These are phyloP conservation scores for Acer saccharum DNA, from an alignment of 345 rosid species.

Conservation along the genomic window DNA sequence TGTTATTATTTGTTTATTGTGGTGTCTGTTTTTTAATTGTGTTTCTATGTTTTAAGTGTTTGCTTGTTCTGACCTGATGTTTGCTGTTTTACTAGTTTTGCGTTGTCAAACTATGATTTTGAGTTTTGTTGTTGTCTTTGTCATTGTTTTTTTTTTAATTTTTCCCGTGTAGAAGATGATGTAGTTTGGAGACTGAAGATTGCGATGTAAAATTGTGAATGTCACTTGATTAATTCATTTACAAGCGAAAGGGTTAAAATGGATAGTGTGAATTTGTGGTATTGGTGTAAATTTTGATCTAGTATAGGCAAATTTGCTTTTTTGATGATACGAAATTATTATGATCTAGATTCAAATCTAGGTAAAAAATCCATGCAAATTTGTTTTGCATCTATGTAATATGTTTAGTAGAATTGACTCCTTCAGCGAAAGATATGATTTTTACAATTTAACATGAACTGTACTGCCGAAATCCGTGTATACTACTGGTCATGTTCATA, in stretches of 20 bases:
- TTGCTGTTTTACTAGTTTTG: not conserved
- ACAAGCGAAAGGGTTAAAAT: not conserved
- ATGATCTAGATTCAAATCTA: not conserved
- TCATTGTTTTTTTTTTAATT: not conserved
- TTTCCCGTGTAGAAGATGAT: not conserved
- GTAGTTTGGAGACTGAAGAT: not conserved
- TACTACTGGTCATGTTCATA: not conserved
- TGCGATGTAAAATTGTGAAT: not conserved
- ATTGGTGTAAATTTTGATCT: not conserved
- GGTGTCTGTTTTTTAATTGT: not conserved
- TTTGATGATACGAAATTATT: not conserved
- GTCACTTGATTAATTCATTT: not conserved
- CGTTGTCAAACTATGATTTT: not conserved
- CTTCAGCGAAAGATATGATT: not conserved
- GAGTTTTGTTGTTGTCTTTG: not conserved
- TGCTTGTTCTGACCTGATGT: not conserved
- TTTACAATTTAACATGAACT: not conserved
- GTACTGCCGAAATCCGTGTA: too few relatives aligned
- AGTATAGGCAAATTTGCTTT: not conserved
- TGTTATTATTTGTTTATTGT: conserved; percentile 5
- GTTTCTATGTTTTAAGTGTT: not conserved
- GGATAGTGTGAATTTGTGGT: not conserved
- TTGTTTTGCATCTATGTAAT: not conserved
- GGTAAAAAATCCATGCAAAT: not conserved
- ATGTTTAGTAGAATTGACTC: not conserved